phyloP scores from a whole-genome alignment of 1,139 yeast genomes.

The Candida sanyaensis region DNA sequence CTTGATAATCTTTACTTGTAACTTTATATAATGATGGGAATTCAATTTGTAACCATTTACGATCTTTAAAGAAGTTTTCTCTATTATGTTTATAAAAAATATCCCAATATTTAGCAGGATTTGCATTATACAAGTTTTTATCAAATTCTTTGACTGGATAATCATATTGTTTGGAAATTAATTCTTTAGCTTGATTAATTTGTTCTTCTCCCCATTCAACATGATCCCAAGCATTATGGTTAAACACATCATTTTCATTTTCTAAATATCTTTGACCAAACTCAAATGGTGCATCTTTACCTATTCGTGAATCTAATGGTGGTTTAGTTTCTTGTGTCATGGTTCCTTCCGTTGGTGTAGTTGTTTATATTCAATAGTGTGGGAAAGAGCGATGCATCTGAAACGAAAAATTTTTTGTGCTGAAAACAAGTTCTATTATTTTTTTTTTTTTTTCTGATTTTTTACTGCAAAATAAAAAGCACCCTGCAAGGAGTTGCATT shows the following conservation, averaged over 20 bases:
- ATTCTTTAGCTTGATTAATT: constrained; percentile 67
- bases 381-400: background rate
- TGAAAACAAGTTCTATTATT: background rate
- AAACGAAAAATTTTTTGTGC: background rate
- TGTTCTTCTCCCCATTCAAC: constrained; percentile 98
- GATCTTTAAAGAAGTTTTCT: constrained; percentile 92
- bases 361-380: too few relatives aligned
- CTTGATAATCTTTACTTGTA: constrained; percentile 63
- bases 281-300: constrained; percentile 87
- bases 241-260: constrained; percentile 80
- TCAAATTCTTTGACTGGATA: constrained; percentile 87
- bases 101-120: constrained; percentile 96
- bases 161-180: constrained; percentile 74
- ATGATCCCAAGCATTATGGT: constrained; percentile 97
- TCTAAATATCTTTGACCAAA: constrained; percentile 84
- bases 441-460: too few relatives aligned
- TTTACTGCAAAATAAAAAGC: background rate
- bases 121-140: constrained; percentile 71
- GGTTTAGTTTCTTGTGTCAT: constrained; percentile 23
- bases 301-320: constrained; percentile 58
- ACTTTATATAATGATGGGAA: constrained; percentile 84
- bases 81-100: constrained; percentile 85
- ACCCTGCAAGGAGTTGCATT: background rate
- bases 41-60: constrained; percentile 95
- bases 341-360: background rate